Evolutionary conservation across 2,329 filamentous ascomycete species (phyloP), one percentile per base, ranked within the genome.

Genomic region (Nemania sp.): DNA sequence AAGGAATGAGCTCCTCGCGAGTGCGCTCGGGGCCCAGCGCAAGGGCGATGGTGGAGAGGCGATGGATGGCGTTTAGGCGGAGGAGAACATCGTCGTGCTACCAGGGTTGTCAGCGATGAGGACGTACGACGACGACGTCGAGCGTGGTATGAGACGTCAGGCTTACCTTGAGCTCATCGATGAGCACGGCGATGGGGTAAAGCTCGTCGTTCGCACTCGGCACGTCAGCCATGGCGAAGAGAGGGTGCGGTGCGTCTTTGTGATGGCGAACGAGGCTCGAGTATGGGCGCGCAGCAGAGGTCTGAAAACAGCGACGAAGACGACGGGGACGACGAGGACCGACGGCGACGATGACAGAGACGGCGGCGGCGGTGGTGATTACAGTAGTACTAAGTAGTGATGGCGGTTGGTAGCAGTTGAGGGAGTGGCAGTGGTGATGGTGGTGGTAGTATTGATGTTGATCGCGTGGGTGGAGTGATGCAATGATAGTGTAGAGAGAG

Each of bases 11-110:
- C 83, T 99, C 95, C 74, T 99, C 94, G 77, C 95, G 90, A 75
- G 95, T 99, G 79, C 95, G 90, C 82, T 99, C 95, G 66, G 95
- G 87, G 74, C 95, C 95, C 68, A 99, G 83, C 71, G 95, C 95
- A 69, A 99, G 88, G 74, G 96, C 95, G 81, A 99, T 99, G 66
- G 95, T 99, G 60, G 95, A 97, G 66, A 99, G 89, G 74, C 95
- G 90, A 81, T 96, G 94, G 77, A 99, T 99, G 74, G 95, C 95
- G 80, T 99, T 99, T 79, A 99, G 86, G 77, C 95, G 91, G 76
- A 99, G 88, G 68, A 98, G 87, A 71, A 99, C 95, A 84, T 99
- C 96, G 77, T 99, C 95, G 79, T 99, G 95, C 94, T 99, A 73
- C 51, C 35, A 39, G 47, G 37, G 15, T n/a, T 54, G 66, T 75